Percentiles rank a stretch among this genome's conserved stretches.
These are phyloP conservation scores for Nigrospora osmanthi DNA, from an alignment of 2,329 filamentous ascomycete species.

Conservation along the genomic window DNA sequence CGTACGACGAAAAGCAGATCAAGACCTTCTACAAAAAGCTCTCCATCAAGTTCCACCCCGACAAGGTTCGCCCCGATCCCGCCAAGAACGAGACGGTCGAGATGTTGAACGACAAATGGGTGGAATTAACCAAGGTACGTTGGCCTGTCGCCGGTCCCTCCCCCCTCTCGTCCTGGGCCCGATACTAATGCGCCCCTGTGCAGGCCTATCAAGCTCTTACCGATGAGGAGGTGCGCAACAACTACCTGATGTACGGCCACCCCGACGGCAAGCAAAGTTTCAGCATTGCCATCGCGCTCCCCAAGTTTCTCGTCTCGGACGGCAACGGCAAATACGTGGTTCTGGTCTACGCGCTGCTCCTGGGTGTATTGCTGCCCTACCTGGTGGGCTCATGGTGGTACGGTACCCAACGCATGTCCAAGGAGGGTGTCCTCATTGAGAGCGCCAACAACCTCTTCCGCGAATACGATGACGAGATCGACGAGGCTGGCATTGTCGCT, in stretches of 20 bases:
- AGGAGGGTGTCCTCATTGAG: slow-evolving; percentile 86
- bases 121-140: slow-evolving; percentile 74
- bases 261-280: slow-evolving; percentile 97
- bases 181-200: too few species aligned
- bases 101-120: slow-evolving; percentile 77
- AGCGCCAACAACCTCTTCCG: slow-evolving; percentile 93
- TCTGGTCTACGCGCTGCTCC: slow-evolving; percentile 76
- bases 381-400: slow-evolving; percentile 98
- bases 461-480: slow-evolving; percentile 80
- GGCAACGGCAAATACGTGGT: slow-evolving; percentile 95
- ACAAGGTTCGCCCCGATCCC: slow-evolving; percentile 79
- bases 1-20: slow-evolving; percentile 80
- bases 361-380: slow-evolving; percentile 87
- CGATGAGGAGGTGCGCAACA: slow-evolving; percentile 94
- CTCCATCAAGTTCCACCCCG: slow-evolving; percentile 81
- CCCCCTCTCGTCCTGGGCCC: too few species aligned
- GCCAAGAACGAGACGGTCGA: slow-evolving; percentile 86
- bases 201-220: slow-evolving; percentile 89
- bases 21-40: slow-evolving; percentile 85
- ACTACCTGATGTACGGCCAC: slow-evolving; percentile 92
- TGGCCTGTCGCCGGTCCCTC: too few species aligned
- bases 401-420: slow-evolving; percentile 84
- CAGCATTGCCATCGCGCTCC: slow-evolving; percentile 94
- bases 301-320: slow-evolving; percentile 85
- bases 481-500: slow-evolving; percentile 70